Evolutionary conservation across 2,329 filamentous ascomycete species (phyloP).

Genomic region (Diaporthe aspalathi): DNA sequence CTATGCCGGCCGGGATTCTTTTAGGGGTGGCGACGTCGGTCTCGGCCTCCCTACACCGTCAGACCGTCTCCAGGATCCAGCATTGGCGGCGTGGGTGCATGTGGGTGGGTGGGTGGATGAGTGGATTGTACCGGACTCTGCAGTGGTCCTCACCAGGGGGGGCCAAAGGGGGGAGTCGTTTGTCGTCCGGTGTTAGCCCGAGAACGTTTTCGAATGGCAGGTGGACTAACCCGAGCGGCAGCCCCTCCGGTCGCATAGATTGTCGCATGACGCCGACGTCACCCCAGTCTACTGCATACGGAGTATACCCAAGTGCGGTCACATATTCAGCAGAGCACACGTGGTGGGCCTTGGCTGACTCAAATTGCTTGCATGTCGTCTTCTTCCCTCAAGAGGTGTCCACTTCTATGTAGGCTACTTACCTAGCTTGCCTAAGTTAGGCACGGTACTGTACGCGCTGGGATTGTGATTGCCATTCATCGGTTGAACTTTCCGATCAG

Average conservation of each 20-base stretch:
- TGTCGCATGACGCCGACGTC: conserved; percentile 3
- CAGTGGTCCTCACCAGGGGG: background rate
- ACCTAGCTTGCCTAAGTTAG: too few relatives aligned
- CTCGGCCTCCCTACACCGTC: conserved; percentile 15
- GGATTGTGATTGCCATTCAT: background rate
- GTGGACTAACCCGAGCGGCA: too few relatives aligned
- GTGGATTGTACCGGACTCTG: background rate
- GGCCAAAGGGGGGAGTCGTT: background rate
- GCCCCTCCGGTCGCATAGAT: background rate
- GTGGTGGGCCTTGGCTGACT: conserved; percentile 26
- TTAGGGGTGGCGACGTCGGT: background rate
- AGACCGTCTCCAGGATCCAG: background rate
- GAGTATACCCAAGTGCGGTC: background rate
- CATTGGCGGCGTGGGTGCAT: conserved; percentile 11
- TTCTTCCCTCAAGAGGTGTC: background rate
- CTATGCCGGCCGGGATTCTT: background rate
- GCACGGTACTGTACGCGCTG: background rate
- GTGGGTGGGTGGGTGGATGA: conserved; percentile 12
- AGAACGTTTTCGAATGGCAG: too few relatives aligned
- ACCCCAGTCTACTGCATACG: background rate
- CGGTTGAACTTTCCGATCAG: conserved; percentile 13
- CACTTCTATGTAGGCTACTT: conserved; percentile 1
- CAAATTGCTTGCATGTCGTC: background rate
- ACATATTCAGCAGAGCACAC: conserved; percentile 13
- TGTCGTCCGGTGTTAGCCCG: too few relatives aligned